phyloP scores from a whole-genome alignment of 2,329 filamentous ascomycete species.

The Kalaharituber pfeilii region DNA sequence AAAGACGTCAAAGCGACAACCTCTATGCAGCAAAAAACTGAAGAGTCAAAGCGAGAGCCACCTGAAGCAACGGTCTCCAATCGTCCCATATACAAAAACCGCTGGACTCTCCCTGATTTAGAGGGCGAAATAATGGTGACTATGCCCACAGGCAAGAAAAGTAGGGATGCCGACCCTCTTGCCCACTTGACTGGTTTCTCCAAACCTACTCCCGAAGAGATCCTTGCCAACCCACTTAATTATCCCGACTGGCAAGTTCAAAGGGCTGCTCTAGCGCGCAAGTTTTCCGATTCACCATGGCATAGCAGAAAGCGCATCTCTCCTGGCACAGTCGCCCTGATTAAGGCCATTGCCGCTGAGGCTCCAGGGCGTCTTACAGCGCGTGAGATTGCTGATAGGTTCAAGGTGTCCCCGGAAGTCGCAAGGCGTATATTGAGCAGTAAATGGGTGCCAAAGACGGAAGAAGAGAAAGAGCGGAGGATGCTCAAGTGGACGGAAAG shows the following conservation, averaged over 20 bases:
- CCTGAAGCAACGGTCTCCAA: too few relatives aligned
- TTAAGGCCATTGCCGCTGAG: constrained; percentile 61
- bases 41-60: too few relatives aligned
- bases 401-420: constrained; percentile 72
- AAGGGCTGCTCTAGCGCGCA: background rate
- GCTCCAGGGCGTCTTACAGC: constrained; percentile 66
- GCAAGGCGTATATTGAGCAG: constrained; percentile 71
- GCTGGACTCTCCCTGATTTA: background rate
- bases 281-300: constrained; percentile 54
- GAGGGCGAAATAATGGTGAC: too few relatives aligned
- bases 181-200: too few relatives aligned
- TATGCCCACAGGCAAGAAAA: too few relatives aligned
- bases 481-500: constrained; percentile 8
- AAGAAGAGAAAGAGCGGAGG: constrained; percentile 41
- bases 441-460: constrained; percentile 49
- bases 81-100: background rate
- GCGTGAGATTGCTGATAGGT: constrained; percentile 52
- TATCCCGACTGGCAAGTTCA: background rate
- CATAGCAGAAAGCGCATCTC: constrained; percentile 70
- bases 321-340: constrained; percentile 79
- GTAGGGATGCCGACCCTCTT: too few relatives aligned
- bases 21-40: too few relatives aligned
- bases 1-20: too few relatives aligned
- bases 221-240: background rate
- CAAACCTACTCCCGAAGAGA: background rate